Evolutionary conservation across 2,329 filamentous ascomycete genomes (phyloP).

Genomic region (Neopestalotiopsis sp.): DNA sequence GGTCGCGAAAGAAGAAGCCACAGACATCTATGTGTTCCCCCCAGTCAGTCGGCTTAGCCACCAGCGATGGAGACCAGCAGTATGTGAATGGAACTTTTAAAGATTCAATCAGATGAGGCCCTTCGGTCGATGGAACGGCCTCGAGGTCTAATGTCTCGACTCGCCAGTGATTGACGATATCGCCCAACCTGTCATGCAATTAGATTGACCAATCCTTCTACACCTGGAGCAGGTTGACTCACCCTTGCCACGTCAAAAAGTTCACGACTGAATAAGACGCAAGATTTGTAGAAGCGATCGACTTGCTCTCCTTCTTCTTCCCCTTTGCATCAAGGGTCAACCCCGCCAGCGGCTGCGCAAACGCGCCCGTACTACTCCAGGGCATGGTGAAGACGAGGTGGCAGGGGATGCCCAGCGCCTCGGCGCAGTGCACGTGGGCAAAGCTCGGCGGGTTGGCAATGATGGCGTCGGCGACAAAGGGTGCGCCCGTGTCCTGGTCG

Average conservation of each 20-base stretch:
- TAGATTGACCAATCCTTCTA: no score
- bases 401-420: slow-evolving; percentile 75
- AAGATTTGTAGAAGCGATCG: slow-evolving; percentile 72
- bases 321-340: slow-evolving; percentile 55
- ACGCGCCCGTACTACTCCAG: slow-evolving; percentile 80
- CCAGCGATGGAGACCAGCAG: slow-evolving; percentile 83
- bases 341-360: slow-evolving; percentile 76
- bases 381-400: slow-evolving; percentile 97
- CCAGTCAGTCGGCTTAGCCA: slow-evolving; percentile 83
- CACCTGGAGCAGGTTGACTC: not conserved
- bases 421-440: slow-evolving; percentile 75
- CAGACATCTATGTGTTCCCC: slow-evolving; percentile 67
- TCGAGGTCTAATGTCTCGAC: slow-evolving; percentile 71
- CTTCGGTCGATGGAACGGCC: slow-evolving; percentile 76
- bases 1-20: slow-evolving; percentile 77
- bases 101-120: slow-evolving; percentile 75
- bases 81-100: slow-evolving; percentile 83
- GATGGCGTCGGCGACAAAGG: slow-evolving; percentile 84
- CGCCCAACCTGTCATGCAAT: slow-evolving; percentile 60
- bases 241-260: slow-evolving; percentile 86
- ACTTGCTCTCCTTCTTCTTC: slow-evolving; percentile 51
- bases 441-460: slow-evolving; percentile 82
- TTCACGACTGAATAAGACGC: slow-evolving; percentile 81
- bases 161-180: slow-evolving; percentile 84
- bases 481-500: slow-evolving; percentile 47